Percentiles rank a stretch among this genome's conserved stretches.
Evolutionary conservation across 1,284 basidiomycete genomes (phyloP).

Genomic region (Ceratobasidium sp.): DNA sequence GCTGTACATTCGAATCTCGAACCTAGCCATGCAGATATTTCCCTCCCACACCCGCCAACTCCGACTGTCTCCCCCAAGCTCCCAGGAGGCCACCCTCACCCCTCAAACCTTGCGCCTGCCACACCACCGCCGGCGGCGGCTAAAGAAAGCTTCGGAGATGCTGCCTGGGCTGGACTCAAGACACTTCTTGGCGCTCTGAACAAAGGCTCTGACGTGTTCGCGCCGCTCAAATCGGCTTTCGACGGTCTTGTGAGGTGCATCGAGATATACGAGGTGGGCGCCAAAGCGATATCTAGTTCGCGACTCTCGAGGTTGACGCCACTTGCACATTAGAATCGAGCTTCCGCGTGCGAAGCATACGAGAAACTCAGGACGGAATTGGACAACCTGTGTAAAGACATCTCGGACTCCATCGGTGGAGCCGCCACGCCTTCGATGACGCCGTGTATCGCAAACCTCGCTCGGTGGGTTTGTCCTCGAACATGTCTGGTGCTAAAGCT

Average conservation of each 20-base stretch:
- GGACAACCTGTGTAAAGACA: neutral
- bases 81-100: too few relatives aligned
- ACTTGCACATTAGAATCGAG: neutral
- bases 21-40: too few relatives aligned
- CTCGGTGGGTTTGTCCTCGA: neutral
- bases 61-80: too few relatives aligned
- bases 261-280: constrained; percentile 13
- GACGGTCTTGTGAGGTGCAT: neutral
- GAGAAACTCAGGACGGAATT: neutral
- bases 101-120: too few relatives aligned
- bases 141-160: too few relatives aligned
- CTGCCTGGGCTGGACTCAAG: neutral
- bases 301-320: neutral
- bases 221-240: constrained; percentile 1
- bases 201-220: neutral
- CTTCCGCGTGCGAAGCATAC: neutral
- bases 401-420: neutral
- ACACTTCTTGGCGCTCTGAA: neutral
- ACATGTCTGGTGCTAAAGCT: neutral
- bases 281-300: too few relatives aligned
- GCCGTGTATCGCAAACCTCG: neutral
- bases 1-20: too few relatives aligned
- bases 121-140: too few relatives aligned
- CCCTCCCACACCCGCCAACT: too few relatives aligned
- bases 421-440: neutral